Evolutionary conservation across 2,329 filamentous ascomycete species (phyloP).

Genomic region (Pseudovirgaria hyperparasitica): DNA sequence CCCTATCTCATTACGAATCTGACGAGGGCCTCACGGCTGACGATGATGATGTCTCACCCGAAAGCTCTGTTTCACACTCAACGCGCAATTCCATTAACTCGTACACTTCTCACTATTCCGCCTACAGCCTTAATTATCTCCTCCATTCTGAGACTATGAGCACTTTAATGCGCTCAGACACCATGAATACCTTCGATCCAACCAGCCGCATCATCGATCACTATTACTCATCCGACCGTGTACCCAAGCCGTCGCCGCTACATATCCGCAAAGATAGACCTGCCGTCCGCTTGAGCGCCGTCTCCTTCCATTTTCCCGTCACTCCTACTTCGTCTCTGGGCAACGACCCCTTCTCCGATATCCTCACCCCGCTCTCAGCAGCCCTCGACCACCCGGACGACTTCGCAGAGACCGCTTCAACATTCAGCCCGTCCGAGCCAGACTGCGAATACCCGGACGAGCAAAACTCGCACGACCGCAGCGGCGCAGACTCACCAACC

Average conservation of each 20-base stretch:
- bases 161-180: too few relatives aligned
- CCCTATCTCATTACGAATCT: conserved; percentile 1
- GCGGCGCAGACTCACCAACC: too few relatives aligned
- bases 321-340: conserved; percentile 11
- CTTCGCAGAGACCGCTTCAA: conserved; percentile 6
- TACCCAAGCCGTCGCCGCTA: conserved; percentile 4
- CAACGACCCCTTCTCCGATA: conserved; percentile 9
- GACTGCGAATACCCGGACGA: too few relatives aligned
- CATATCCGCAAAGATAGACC: conserved; percentile 3
- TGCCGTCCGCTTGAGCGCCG: conserved; percentile 1
- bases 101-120: too few relatives aligned
- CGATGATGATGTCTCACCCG: neutral
- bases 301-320: conserved; percentile 3
- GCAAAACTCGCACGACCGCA: too few relatives aligned
- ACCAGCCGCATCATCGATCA: conserved; percentile 1
- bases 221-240: conserved; percentile 1
- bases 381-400: conserved; percentile 10
- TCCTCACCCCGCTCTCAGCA: conserved; percentile 10
- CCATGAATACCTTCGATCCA: too few relatives aligned
- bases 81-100: too few relatives aligned
- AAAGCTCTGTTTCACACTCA: too few relatives aligned
- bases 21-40: conserved; percentile 1
- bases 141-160: too few relatives aligned
- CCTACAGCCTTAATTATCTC: too few relatives aligned
- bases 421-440: conserved; percentile 3